Conservation (phyloP, 2,329 filamentous ascomycete species). For the Magnaporthales sp. region DNA sequence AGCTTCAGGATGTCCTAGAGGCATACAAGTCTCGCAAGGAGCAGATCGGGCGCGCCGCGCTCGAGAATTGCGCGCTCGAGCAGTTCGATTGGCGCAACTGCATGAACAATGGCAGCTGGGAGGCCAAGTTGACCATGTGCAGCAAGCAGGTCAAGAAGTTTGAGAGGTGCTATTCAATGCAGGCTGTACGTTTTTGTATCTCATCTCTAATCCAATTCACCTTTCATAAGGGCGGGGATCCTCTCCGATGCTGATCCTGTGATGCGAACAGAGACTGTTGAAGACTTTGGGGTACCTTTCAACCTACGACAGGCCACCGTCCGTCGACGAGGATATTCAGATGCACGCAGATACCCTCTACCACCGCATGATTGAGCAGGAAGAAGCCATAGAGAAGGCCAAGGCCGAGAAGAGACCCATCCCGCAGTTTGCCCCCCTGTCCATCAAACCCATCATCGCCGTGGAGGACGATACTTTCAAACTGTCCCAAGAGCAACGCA, state of each 20-base stretch:
- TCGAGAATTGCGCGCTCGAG: conserved; percentile 89
- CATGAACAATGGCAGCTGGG: conserved; percentile 63
- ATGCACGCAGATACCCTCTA: conserved; percentile 92
- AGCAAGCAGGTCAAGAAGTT: conserved; percentile 67
- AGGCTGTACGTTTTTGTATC: conserved; percentile 48
- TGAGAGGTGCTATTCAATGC: conserved; percentile 81
- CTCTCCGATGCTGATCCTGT: too few relatives aligned
- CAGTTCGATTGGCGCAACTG: conserved; percentile 78
- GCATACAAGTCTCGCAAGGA: conserved; percentile 76
- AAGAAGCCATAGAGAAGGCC: conserved; percentile 63
- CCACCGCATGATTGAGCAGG: conserved; percentile 77
- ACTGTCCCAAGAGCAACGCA: conserved; percentile 38
- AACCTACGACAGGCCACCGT: conserved; percentile 51
- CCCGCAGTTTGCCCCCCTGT: conserved; percentile 50
- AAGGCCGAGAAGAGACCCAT: conserved; percentile 49
- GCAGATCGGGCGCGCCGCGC: conserved; percentile 67
- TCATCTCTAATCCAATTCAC: conserved; percentile 14
- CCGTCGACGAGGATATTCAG: conserved; percentile 80
- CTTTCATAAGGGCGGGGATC: background rate
- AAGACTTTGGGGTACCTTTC: conserved; percentile 83
- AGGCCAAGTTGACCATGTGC: conserved; percentile 71
- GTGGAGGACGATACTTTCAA: conserved; percentile 14
- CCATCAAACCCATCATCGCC: conserved; percentile 27
- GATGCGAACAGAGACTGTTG: conserved; percentile 60
- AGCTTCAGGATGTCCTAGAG: conserved; percentile 70